Base-by-base conservation (phyloP, 164 flowering plant species). In the Vitis rotundifolia region DNA sequence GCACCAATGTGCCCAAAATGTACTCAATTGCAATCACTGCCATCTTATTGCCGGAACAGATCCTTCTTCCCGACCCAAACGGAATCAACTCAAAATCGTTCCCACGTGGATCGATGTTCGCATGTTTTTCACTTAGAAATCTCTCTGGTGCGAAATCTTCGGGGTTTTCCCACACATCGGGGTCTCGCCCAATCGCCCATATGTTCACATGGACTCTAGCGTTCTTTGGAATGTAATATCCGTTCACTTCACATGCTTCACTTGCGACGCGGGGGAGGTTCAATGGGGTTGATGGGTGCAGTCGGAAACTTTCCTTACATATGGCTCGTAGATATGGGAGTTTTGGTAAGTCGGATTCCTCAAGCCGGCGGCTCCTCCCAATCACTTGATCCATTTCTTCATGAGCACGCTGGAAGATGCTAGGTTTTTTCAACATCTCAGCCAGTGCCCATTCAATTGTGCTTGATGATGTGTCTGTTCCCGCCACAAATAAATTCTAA, bases 171-270 rank as follows among this genome's bases (percentile, higher is more conserved):
- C 82, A 79, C 28, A 67, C 79, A 3, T 68, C 67, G 0, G 82
- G 82, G 68, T 79, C 82, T 1, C 82, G 66, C 14, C 77, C 79
- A 9, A 79, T 76, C 1, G 75, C 79, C 82, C 82, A 79, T 3
- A 76, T 68, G 66, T 79, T 79, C 47, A 79, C 77, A 14, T 67
- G 59, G 6, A 79, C 70, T 11, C 75, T 50, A 7, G 82, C 55
- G 49, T 59, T 22, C 51, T 54, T 68, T 1, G 79, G 79, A 18
- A 79, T 76, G 61, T 71, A 68, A 31, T 79, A 76, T 1, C 82
- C 82, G 14, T 76, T 68, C 10, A 79, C 70, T 12, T 63, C 63
- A 53, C 82, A 79, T 2, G 70, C 53, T 19, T 73, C 62, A 3
- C 68, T n/a, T 1, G 82, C 18, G 31, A 79, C 59, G 0, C 83